Evolutionary conservation across 2,329 filamentous ascomycete genomes (phyloP).

Genomic region (Arthrocladium fulminans): DNA sequence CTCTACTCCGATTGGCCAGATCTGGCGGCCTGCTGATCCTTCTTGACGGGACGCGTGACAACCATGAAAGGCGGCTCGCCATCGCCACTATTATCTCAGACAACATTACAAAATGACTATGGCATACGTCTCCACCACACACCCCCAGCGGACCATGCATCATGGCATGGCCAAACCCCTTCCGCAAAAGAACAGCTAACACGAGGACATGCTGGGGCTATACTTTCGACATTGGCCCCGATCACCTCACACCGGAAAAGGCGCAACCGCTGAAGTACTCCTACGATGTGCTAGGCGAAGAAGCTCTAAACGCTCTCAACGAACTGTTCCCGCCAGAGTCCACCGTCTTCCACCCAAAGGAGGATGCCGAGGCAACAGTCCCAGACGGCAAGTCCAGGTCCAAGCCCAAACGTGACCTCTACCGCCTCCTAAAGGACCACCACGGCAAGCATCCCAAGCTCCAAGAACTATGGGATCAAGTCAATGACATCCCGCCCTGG

Average conservation of each 20-base stretch:
- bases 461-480: slow-evolving; percentile 53
- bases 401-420: slow-evolving; percentile 48
- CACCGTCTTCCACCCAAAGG: neutral
- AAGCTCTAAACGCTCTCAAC: slow-evolving; percentile 57
- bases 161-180: slow-evolving; percentile 27
- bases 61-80: neutral
- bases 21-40: neutral
- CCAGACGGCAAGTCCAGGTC: neutral
- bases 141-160: neutral
- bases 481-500: slow-evolving; percentile 61
- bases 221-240: slow-evolving; percentile 58
- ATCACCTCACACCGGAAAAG: slow-evolving; percentile 54
- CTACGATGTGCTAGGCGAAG: slow-evolving; percentile 61
- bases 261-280: slow-evolving; percentile 52
- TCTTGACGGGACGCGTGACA: slow-evolving; percentile 8
- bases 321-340: slow-evolving; percentile 43
- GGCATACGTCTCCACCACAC: neutral
- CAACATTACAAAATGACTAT: neutral
- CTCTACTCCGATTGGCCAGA: slow-evolving; percentile 5
- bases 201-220: slow-evolving; percentile 50
- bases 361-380: neutral
- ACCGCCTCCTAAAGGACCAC: slow-evolving; percentile 52
- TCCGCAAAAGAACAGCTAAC: slow-evolving; percentile 21
- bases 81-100: neutral
- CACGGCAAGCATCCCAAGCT: slow-evolving; percentile 47